Base-by-base conservation (phyloP, 352 stramenopile genomes). In the Phytophthora sansomeana region DNA sequence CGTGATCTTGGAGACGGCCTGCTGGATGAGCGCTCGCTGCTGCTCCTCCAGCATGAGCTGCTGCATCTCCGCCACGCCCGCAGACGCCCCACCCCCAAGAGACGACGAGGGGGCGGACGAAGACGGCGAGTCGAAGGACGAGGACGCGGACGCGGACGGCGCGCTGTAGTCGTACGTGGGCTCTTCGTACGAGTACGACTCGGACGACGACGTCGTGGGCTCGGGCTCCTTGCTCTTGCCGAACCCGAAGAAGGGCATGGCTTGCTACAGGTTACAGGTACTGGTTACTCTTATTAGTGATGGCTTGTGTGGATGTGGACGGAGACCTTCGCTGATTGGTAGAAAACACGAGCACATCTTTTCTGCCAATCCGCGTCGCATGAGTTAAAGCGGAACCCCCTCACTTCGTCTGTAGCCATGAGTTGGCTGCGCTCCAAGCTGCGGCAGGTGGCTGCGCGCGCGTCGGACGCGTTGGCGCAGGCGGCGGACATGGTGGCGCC, bases 1-100 rank as follows among this genome's bases (percentile, higher is more conserved):
- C 52, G 90, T 94, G 70, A 97, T 94, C 83, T 96, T 97, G 58
- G 85, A 87, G 54, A 97, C 85, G 47, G 89, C 88, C 67, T 95
- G 84, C 67, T 96, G 90, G 58, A 97, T 92, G 33, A 96, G 53
- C 49, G 85, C 87, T 58, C 87, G 88, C 74, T 95, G 85, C 76
- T 97, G 90, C 74, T 97, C 90, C 67, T 95, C 86, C 74, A 94
- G 75, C 48, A 96, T 78, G 49, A 95, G 72, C 69, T 90, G 74
- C 79, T 96, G 85, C 72, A 96, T 72, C 60, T 92, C 83, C 17
- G 79, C 80, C 24, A 78, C 72, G 54, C 83, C 78, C 8, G 76
- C 61, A 9, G 73, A 74, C 17, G 64, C 24, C 19, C 66, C 76
- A 3, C 67, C 49, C 13, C 48, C 39, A 13, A 67, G 43, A 2